phyloP scores from a whole-genome alignment of 192 early-diverging fungal genomes.

The Entomortierella lignicola region DNA sequence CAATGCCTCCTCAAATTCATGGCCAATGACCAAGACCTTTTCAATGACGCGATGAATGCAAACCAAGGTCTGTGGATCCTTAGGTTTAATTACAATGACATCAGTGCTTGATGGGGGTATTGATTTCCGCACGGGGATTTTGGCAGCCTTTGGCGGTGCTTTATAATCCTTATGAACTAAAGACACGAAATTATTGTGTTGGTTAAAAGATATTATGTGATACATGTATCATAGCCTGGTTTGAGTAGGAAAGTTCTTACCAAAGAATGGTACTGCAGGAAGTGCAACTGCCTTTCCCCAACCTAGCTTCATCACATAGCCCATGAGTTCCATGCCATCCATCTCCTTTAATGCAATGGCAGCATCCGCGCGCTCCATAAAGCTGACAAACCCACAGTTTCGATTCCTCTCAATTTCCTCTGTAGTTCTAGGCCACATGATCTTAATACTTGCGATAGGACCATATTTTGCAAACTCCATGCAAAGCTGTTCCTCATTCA shows the following conservation, averaged over 20 bases:
- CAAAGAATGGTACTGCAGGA: constrained; percentile 79
- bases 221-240: neutral
- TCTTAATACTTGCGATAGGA: constrained; percentile 90
- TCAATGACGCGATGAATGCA: constrained; percentile 90
- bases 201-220: neutral
- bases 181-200: neutral
- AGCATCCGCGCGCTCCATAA: constrained; percentile 83
- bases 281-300: constrained; percentile 89
- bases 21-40: constrained; percentile 79
- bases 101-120: constrained; percentile 64
- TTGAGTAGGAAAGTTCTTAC: constrained; percentile 39
- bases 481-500: constrained; percentile 80
- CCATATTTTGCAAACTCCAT: constrained; percentile 83
- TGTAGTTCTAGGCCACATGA: constrained; percentile 94
- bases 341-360: constrained; percentile 75
- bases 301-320: constrained; percentile 73
- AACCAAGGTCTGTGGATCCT: constrained; percentile 60
- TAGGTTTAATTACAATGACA: constrained; percentile 73
- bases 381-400: constrained; percentile 92
- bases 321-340: constrained; percentile 74
- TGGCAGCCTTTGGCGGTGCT: constrained; percentile 21
- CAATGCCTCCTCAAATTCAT: constrained; percentile 69
- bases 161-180: constrained; percentile 45
- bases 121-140: constrained; percentile 39
- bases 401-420: constrained; percentile 83